These are phyloP conservation scores for Gossypioides kirkii DNA, from an alignment of 345 rosid genomes.

Conservation along the genomic window DNA sequence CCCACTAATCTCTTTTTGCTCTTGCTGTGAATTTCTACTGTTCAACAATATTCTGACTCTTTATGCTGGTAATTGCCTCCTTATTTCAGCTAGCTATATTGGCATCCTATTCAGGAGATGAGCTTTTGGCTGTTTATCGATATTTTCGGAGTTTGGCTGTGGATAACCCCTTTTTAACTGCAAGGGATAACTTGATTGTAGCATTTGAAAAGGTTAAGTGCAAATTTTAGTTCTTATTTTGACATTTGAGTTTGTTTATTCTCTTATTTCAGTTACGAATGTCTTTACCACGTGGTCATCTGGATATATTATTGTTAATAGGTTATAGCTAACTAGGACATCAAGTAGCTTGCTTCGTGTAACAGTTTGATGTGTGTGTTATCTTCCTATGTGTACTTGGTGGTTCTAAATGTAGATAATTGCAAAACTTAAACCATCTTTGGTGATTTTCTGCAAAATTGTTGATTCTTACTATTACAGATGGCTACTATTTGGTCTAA, in stretches of 20 bases:
- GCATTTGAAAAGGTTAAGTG: constrained; percentile 85
- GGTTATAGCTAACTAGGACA: not conserved
- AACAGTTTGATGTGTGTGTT: not conserved
- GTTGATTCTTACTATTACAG: not conserved
- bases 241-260: not conserved
- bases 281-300: too few relatives aligned
- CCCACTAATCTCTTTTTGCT: not conserved
- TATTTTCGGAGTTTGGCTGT: constrained; percentile 95
- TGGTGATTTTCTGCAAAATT: not conserved
- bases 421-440: not conserved
- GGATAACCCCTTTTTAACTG: constrained; percentile 85
- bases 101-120: constrained; percentile 88
- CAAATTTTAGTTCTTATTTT: not conserved
- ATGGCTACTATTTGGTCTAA: not conserved
- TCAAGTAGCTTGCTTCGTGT: not conserved
- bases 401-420: not conserved
- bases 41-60: not conserved
- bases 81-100: constrained; percentile 85
- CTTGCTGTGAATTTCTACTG: not conserved
- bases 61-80: constrained; percentile 12
- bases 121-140: constrained; percentile 68
- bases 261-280: not conserved
- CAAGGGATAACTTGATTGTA: constrained; percentile 93
- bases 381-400: not conserved
- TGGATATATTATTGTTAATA: not conserved